These are phyloP conservation scores for Malassezia obtusa DNA, from an alignment of 1,284 basidiomycete species.

Conservation along the genomic window DNA sequence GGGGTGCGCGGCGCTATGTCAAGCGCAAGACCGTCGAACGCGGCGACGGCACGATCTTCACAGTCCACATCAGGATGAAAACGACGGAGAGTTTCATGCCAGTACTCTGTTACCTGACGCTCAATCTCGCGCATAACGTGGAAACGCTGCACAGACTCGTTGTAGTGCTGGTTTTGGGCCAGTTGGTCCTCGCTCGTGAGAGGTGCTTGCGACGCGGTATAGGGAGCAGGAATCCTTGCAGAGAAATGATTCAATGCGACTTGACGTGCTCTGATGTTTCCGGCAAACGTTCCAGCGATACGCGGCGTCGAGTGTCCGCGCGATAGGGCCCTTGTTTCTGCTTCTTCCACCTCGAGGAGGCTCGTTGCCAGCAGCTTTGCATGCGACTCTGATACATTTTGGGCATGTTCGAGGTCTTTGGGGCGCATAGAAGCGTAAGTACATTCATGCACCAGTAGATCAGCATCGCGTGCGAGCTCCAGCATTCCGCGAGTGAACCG, in stretches of 20 bases:
- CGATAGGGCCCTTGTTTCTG: conserved; percentile 7
- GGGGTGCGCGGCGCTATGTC: neutral
- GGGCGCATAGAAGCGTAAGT: conserved; percentile 40
- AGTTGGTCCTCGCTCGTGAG: conserved; percentile 1
- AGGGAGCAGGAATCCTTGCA: conserved; percentile 8
- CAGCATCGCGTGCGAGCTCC: conserved; percentile 21
- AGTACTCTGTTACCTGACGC: conserved; percentile 9
- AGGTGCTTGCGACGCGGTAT: neutral
- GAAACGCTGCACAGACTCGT: conserved; percentile 2
- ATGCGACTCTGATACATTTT: neutral
- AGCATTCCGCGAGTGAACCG: conserved; percentile 21
- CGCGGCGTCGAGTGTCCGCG: conserved; percentile 42
- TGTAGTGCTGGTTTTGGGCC: neutral
- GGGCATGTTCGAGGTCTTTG: conserved; percentile 24
- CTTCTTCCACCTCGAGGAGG: conserved; percentile 1
- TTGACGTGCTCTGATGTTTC: conserved; percentile 22
- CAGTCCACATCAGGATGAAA: neutral
- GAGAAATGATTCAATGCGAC: conserved; percentile 44
- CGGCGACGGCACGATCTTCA: neutral
- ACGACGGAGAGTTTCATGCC: neutral
- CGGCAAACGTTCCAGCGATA: conserved; percentile 38
- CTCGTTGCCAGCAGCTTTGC: neutral
- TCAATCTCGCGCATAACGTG: conserved; percentile 14
- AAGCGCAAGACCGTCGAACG: conserved; percentile 13
- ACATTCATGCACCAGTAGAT: conserved; percentile 43